Base-by-base conservation (phyloP, 2,329 filamentous ascomycete genomes). In the Pseudogymnoascus sp. region DNA sequence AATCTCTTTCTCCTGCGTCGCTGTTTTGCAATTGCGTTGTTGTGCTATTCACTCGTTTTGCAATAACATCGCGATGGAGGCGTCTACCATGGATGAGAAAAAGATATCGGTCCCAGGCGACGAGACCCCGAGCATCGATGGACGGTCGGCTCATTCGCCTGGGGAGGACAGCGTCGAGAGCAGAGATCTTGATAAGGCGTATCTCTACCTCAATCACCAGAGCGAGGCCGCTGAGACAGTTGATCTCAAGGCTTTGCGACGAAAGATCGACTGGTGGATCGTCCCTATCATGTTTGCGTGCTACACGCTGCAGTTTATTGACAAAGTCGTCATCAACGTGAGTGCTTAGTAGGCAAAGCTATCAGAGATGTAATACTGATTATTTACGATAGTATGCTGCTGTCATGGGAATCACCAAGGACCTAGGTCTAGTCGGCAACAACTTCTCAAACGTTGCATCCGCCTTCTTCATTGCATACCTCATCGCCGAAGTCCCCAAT, bases 251-350 rank as follows among this genome's bases (percentile, higher is more conserved):
- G 73, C 74, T 1, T 72, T 87, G 48, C 76, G 83, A 4, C 79
- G 80, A 65, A 85, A 81, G 73, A 80, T 87, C 60, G 84, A 87
- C 69, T 81, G 77, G 75, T 80, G 77, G 60, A 83, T 87, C 62
- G 77, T 87, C 36, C 85, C 85, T 0, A 76, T 87, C 62, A 85
- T 87, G 82, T 86, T 86, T 66, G 73, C 79, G 51, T 83, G 80
- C 70, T 87, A 87, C 70, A 81, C 81, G n/a, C 78, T 86, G 75
- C 84, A 87, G 69, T 86, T 86, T 68, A 76, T 87, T 51, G 85
- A 87, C 76, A 88, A 88, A 74, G 82, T 86, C 65, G 79, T 84
- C 28, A 79, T 87, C 51, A 87, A 87, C 69, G 83, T 85, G 62
- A 71, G 81, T 75, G 14, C 36, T 37, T 10, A 2, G 13, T 31